Evolutionary conservation across 257 asterid species (phyloP).

Genomic region (Fraxinus americana): DNA sequence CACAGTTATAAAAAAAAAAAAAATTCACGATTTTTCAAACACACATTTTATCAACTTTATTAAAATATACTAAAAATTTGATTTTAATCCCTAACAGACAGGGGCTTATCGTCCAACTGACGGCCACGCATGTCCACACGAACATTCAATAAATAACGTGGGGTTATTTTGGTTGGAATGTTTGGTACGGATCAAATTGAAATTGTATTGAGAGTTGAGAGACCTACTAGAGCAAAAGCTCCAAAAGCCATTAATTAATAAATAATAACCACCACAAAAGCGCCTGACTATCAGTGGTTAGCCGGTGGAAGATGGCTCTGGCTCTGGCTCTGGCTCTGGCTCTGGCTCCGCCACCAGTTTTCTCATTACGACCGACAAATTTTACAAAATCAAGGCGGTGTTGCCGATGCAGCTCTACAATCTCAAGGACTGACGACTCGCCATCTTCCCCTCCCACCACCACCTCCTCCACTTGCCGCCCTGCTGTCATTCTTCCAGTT

Average conservation of each 20-base stretch:
- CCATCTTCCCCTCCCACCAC: constrained; percentile 35
- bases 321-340: constrained; percentile 41
- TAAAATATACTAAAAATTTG: no score
- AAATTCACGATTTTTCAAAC: no score
- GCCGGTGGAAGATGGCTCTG: constrained; percentile 39
- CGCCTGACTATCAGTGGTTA: not conserved
- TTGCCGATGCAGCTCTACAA: constrained; percentile 45
- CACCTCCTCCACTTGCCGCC: constrained; percentile 59
- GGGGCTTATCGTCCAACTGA: no score
- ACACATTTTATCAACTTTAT: no score
- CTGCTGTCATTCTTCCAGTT: constrained; percentile 93
- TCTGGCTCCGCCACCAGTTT: constrained; percentile 41
- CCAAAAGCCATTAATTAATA: not conserved
- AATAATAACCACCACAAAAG: not conserved
- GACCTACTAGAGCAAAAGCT: not conserved
- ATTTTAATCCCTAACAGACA: no score
- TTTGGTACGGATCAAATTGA: no score
- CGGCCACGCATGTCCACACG: no score
- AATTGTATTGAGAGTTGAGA: not conserved
- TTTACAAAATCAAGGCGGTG: constrained; percentile 26
- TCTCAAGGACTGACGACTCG: constrained; percentile 37
- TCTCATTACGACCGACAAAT: constrained; percentile 25
- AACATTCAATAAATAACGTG: no score
- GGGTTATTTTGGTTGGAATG: no score
- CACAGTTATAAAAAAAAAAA: no score